Conservation (phyloP, 2,329 filamentous ascomycete genomes). For the Nemania sp. region DNA sequence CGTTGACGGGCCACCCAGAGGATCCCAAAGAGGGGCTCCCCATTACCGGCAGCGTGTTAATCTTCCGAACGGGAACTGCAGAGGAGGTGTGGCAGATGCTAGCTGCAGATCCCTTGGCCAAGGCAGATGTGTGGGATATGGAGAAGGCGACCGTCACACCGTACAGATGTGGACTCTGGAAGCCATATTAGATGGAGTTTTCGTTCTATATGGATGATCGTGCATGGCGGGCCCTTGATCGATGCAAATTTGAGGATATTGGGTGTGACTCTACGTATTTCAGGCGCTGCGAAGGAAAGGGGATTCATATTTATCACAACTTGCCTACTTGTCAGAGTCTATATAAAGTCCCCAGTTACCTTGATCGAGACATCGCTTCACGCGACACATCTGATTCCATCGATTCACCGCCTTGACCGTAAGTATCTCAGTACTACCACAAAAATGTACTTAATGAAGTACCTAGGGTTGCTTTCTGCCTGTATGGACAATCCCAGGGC, state of each 20-base stretch:
- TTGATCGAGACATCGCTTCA: too few relatives aligned
- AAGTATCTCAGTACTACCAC: too few relatives aligned
- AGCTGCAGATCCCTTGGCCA: slow-evolving; percentile 27
- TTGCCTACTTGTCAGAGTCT: too few relatives aligned
- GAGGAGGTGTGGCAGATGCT: slow-evolving; percentile 26
- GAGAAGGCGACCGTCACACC: slow-evolving; percentile 29
- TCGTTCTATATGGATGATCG: background rate
- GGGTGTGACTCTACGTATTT: background rate
- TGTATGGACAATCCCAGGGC: too few relatives aligned
- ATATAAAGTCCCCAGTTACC: too few relatives aligned
- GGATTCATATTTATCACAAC: background rate
- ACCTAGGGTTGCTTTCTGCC: too few relatives aligned
- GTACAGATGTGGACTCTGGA: slow-evolving; percentile 30
- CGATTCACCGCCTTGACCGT: too few relatives aligned
- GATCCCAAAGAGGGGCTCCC: slow-evolving; percentile 12
- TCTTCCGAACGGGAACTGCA: slow-evolving; percentile 27
- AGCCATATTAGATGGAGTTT: slow-evolving; percentile 23
- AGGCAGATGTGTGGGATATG: slow-evolving; percentile 31
- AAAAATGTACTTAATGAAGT: too few relatives aligned
- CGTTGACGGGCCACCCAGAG: slow-evolving; percentile 26
- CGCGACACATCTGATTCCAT: background rate
- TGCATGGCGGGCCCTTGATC: background rate
- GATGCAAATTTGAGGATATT: background rate
- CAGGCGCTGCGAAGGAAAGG: background rate
- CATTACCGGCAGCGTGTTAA: slow-evolving; percentile 30